These are phyloP conservation scores for Histomonas meleagridis DNA, from an alignment of 208 protist genomes.

Conservation along the genomic window DNA sequence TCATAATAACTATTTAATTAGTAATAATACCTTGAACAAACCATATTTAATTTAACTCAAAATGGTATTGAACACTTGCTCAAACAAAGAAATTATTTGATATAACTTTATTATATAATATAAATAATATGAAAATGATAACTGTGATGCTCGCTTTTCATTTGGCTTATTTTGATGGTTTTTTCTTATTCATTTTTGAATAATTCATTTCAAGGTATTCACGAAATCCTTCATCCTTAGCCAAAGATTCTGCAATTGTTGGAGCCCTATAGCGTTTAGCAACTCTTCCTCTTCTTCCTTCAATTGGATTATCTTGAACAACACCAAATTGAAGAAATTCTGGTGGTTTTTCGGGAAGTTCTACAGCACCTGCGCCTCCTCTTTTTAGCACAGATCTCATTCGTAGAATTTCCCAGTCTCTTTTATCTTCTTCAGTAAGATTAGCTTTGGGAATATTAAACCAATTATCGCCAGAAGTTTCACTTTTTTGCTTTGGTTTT, in stretches of 20 bases:
- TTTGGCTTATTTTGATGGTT: no score
- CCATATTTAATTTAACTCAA: no score
- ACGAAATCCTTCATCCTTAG: neutral
- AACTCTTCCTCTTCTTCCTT: neutral
- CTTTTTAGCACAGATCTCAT: neutral
- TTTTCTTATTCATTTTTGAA: neutral
- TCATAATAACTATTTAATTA: no score
- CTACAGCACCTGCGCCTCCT: neutral
- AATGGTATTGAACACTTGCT: no score
- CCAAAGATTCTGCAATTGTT: neutral
- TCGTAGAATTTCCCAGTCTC: neutral
- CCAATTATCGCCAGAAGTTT: neutral
- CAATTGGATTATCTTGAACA: neutral
- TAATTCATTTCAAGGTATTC: neutral
- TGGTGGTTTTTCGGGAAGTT: neutral
- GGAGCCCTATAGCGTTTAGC: neutral
- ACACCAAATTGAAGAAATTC: constrained; percentile 17
- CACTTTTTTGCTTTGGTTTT: neutral
- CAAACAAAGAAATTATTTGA: no score
- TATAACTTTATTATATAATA: no score
- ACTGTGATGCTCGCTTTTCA: no score
- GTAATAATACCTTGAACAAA: no score
- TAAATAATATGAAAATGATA: no score
- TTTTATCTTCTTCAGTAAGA: neutral
- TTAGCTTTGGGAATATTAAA: constrained; percentile 11